Conservation (phyloP, 495 filamentous ascomycete genomes). For the Tetracladium marchalianum region DNA sequence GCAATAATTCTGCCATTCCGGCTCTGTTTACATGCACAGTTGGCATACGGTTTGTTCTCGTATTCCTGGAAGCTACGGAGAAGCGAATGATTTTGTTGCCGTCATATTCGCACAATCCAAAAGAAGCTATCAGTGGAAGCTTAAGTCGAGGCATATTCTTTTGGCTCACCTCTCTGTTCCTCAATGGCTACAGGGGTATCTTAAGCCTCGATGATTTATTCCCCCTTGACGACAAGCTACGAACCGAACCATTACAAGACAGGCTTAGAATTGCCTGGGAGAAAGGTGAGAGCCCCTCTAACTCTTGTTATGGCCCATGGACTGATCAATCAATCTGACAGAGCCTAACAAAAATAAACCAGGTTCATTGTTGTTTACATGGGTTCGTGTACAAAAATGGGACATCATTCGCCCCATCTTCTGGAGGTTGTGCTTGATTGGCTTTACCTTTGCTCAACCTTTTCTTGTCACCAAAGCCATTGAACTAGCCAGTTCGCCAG, state of each 20-base stretch:
- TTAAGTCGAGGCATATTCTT: constrained; percentile 42
- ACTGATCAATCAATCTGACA: constrained; percentile 14
- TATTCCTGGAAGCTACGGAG: constrained; percentile 3
- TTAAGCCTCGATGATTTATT: constrained; percentile 31
- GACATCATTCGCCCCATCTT: not conserved
- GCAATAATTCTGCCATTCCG: not conserved
- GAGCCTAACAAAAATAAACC: too few relatives aligned
- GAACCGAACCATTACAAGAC: constrained; percentile 20
- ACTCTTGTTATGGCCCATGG: not conserved
- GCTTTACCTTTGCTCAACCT: constrained; percentile 54
- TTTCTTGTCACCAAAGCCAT: constrained; percentile 33
- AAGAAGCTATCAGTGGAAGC: constrained; percentile 47
- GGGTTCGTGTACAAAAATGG: constrained; percentile 27
- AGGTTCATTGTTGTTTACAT: constrained; percentile 22
- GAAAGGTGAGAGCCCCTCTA: constrained; percentile 8
- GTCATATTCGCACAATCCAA: constrained; percentile 3
- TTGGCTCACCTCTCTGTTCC: constrained; percentile 50
- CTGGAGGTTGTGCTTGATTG: constrained; percentile 37
- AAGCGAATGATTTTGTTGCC: constrained; percentile 14
- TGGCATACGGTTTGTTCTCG: constrained; percentile 1
- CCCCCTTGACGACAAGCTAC: constrained; percentile 20
- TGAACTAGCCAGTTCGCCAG: constrained; percentile 26
- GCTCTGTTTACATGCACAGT: constrained; percentile 5
- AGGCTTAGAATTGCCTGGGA: constrained; percentile 17
- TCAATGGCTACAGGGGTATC: constrained; percentile 26